phyloP scores from a whole-genome alignment of 345 rosid species.

The Nasturtium officinale region DNA sequence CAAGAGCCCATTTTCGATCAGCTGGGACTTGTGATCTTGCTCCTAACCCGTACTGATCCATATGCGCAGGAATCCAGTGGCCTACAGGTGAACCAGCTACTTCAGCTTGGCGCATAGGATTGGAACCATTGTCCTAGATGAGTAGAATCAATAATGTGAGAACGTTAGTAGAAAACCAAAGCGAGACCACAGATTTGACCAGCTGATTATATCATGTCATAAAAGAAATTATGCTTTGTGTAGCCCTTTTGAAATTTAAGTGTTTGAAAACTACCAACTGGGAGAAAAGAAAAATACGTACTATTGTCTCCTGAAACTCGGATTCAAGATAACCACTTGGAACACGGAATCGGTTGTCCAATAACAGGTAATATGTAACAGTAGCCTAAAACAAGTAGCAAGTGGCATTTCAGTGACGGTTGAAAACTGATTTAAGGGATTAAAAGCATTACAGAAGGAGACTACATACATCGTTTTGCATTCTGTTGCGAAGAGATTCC shows the following conservation, averaged over 20 bases:
- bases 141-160: conserved; percentile 7
- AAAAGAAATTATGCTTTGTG: neutral
- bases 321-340: conserved; percentile 80
- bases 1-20: conserved; percentile 93
- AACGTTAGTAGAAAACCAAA: neutral
- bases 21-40: conserved; percentile 57
- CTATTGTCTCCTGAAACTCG: conserved; percentile 75
- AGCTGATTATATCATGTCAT: neutral
- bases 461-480: conserved; percentile 69
- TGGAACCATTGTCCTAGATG: conserved; percentile 67
- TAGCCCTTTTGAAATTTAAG: neutral
- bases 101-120: conserved; percentile 63
- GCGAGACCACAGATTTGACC: neutral
- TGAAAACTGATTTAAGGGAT: conserved; percentile 9
- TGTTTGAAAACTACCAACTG: neutral
- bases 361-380: conserved; percentile 81
- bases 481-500: conserved; percentile 79
- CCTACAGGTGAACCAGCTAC: conserved; percentile 58
- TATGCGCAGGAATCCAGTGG: conserved; percentile 61
- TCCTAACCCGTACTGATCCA: conserved; percentile 74
- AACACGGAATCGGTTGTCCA: conserved; percentile 79
- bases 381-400: conserved; percentile 69
- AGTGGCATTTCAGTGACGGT: conserved; percentile 23
- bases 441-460: conserved; percentile 4
- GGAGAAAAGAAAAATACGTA: conserved; percentile 39